Conservation (phyloP, 1,139 yeast genomes). For the Lodderomyces metapsilosis region DNA sequence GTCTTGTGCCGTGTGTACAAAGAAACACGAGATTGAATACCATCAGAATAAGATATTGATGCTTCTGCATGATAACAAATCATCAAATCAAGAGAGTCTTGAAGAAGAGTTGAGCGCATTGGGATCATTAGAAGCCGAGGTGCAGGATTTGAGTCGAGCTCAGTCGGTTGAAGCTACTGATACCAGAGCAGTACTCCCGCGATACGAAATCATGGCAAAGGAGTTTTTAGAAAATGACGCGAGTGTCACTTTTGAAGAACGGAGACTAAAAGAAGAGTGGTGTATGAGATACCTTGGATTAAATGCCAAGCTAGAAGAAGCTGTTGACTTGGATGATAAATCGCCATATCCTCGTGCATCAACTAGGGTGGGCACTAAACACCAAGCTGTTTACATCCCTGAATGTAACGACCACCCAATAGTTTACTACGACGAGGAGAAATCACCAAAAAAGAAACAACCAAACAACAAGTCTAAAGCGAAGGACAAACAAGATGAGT, state of each 20-base stretch:
- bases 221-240: slow-evolving; percentile 50
- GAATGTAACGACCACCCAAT: slow-evolving; percentile 65
- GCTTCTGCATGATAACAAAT: slow-evolving; percentile 45
- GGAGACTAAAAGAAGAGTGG: slow-evolving; percentile 69
- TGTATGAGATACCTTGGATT: slow-evolving; percentile 77
- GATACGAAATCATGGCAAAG: slow-evolving; percentile 60
- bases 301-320: slow-evolving; percentile 76
- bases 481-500: slow-evolving; percentile 23
- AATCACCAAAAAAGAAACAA: slow-evolving; percentile 17
- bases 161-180: slow-evolving; percentile 10
- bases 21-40: slow-evolving; percentile 32
- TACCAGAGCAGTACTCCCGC: slow-evolving; percentile 35
- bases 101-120: slow-evolving; percentile 24
- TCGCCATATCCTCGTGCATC: slow-evolving; percentile 79
- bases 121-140: slow-evolving; percentile 17
- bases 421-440: slow-evolving; percentile 57
- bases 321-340: slow-evolving; percentile 73
- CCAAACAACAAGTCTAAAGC: slow-evolving; percentile 19
- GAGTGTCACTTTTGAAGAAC: slow-evolving; percentile 37
- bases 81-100: slow-evolving; percentile 38
- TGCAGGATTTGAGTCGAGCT: slow-evolving; percentile 5
- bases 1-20: slow-evolving; percentile 84
- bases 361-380: slow-evolving; percentile 71
- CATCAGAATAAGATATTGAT: slow-evolving; percentile 34
- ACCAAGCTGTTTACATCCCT: slow-evolving; percentile 66